phyloP scores from a whole-genome alignment of 1,139 yeast genomes.

The Geotrichum restrictum region DNA sequence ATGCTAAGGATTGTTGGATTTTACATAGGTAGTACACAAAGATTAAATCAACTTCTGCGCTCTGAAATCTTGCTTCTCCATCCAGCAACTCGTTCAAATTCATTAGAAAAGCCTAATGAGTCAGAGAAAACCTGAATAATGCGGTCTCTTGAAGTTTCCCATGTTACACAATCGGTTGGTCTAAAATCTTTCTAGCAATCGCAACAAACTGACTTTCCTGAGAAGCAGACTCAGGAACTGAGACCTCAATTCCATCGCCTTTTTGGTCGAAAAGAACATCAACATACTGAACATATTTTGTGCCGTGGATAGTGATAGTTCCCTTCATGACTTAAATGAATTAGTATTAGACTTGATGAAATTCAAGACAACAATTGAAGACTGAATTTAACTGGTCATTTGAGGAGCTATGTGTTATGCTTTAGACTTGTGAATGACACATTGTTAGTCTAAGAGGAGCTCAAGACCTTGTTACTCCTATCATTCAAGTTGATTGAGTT shows the following conservation, averaged over 20 bases:
- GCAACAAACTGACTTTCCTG: constrained; percentile 55
- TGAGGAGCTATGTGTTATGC: no score
- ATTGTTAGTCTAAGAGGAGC: no score
- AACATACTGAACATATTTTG: constrained; percentile 40
- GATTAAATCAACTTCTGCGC: no score
- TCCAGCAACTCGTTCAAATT: constrained; percentile 63
- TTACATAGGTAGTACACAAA: no score
- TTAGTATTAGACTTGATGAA: no score
- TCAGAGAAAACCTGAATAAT: constrained; percentile 67
- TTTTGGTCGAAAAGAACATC: constrained; percentile 44
- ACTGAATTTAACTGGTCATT: no score
- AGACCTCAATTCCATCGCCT: constrained; percentile 31
- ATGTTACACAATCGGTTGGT: constrained; percentile 77
- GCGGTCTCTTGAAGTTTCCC: constrained; percentile 67
- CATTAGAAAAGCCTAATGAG: constrained; percentile 64
- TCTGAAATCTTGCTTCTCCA: constrained; percentile 72
- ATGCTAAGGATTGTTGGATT: no score
- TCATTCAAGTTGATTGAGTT: no score
- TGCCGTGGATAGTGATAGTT: constrained; percentile 45
- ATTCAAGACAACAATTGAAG: no score
- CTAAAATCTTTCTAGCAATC: constrained; percentile 70
- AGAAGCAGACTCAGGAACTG: constrained; percentile 29
- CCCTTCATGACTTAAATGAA: constrained; percentile 73
- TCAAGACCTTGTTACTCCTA: no score
- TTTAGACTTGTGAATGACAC: no score